These are phyloP conservation scores for Penicillium griseofulvum DNA, from an alignment of 2,329 filamentous ascomycete species.

Conservation along the genomic window DNA sequence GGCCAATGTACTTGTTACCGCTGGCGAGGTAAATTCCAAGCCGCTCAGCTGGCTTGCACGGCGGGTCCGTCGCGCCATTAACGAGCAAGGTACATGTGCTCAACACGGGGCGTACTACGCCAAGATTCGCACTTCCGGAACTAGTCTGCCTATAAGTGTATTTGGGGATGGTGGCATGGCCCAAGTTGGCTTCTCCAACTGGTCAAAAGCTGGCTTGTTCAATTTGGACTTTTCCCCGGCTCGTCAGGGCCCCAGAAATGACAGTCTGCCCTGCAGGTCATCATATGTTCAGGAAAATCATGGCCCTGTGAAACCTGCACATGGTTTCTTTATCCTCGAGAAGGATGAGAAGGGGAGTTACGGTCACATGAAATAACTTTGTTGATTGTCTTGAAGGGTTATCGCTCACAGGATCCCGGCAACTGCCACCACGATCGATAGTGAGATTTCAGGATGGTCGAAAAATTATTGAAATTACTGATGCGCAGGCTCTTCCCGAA, in stretches of 20 bases:
- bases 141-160: neutral
- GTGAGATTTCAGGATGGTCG: neutral
- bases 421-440: neutral
- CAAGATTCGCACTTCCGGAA: neutral
- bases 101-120: conserved; percentile 5
- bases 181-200: neutral
- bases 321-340: neutral
- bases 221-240: neutral
- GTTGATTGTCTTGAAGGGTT: neutral
- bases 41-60: conserved; percentile 17
- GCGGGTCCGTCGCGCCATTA: conserved; percentile 15
- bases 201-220: neutral
- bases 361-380: too few relatives aligned
- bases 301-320: neutral
- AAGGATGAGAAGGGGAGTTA: conserved; percentile 16
- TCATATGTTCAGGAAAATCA: neutral
- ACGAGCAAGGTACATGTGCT: conserved; percentile 16
- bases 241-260: neutral
- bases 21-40: conserved; percentile 9
- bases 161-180: neutral
- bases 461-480: neutral
- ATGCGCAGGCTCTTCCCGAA: neutral
- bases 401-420: neutral
- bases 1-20: conserved; percentile 14
- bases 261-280: neutral